Percentiles rank a stretch among this genome's conserved stretches.
phyloP scores from a whole-genome alignment of 306 rosid species.

The Inga leiocalycina region DNA sequence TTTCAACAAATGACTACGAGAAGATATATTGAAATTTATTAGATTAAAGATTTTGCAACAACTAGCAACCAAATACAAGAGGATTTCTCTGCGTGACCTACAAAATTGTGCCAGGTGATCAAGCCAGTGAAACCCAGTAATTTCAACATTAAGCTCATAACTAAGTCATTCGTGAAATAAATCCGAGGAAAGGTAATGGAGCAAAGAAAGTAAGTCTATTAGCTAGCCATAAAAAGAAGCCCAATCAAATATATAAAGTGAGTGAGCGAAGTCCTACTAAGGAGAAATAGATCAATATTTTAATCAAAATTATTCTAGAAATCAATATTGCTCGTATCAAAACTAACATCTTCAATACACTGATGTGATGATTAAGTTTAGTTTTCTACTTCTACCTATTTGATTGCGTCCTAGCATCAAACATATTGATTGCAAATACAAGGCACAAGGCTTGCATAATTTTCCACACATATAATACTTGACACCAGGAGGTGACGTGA shows the following conservation, averaged over 20 bases:
- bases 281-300: neutral
- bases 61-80: neutral
- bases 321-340: neutral
- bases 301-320: neutral
- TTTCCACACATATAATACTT: neutral
- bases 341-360: neutral
- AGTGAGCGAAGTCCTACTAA: neutral
- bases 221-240: neutral
- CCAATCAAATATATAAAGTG: neutral
- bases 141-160: constrained; percentile 21
- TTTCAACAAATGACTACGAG: neutral
- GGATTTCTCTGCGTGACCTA: neutral
- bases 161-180: neutral
- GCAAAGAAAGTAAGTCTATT: neutral
- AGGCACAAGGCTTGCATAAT: neutral
- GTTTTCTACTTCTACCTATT: neutral
- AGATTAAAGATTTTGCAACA: no score
- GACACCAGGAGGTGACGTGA: neutral
- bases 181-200: neutral
- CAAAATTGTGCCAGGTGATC: constrained; percentile 1
- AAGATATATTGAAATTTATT: neutral
- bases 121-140: constrained; percentile 12
- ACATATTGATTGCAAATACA: neutral
- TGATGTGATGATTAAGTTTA: constrained; percentile 1
- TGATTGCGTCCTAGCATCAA: neutral